Evolutionary conservation across 179 eudicot genomes (phyloP).

Genomic region (Amaranthus tricolor): DNA sequence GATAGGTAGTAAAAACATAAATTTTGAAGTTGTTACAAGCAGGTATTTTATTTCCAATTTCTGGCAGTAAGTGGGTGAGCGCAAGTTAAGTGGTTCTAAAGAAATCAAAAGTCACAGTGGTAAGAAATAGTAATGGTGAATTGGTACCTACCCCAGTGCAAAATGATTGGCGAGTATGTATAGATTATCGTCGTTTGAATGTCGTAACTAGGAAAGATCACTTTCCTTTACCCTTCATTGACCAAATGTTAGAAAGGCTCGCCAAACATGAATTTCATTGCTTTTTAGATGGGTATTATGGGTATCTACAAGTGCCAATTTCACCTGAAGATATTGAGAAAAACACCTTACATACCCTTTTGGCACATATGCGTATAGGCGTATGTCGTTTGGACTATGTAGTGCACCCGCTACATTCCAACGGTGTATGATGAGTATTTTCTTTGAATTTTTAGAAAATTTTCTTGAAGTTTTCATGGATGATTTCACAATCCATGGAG

Average conservation of each 20-base stretch:
- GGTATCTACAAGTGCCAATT: background rate
- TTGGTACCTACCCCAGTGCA: background rate
- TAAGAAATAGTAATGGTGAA: background rate
- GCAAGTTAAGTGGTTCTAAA: no score
- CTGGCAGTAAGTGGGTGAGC: no score
- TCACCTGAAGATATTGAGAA: background rate
- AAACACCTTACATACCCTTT: background rate
- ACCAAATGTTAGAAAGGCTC: background rate
- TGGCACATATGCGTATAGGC: background rate
- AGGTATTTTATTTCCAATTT: no score
- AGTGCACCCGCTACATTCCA: background rate
- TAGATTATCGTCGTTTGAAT: background rate
- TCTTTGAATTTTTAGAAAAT: background rate
- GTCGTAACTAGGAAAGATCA: background rate
- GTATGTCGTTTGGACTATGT: background rate
- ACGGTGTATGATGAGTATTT: background rate
- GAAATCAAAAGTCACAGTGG: background rate
- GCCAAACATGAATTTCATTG: background rate
- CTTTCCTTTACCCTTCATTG: slow-evolving; percentile 1
- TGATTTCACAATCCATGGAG: background rate
- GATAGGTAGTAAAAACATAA: background rate
- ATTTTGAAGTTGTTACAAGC: no score
- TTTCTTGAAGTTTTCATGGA: background rate
- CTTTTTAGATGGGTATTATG: background rate
- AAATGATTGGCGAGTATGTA: background rate